Base-by-base conservation (phyloP, 768 basidiomycete species). In the Trametes maxima region DNA sequence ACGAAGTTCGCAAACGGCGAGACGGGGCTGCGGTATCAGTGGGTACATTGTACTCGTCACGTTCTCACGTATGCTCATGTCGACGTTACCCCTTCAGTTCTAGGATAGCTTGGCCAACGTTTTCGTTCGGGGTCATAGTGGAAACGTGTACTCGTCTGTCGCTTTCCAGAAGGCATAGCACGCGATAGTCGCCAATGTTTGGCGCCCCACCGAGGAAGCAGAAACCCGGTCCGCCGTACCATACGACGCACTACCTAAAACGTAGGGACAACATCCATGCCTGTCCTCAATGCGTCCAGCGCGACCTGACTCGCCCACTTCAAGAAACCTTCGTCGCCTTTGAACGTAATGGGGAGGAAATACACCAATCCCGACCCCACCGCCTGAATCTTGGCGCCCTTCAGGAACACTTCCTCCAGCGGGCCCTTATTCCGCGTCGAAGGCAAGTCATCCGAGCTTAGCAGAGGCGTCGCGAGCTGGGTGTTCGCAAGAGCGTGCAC, bases 321-420 rank as follows among this genome's bases (percentile, higher is more conserved):
- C 24, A 89, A 70, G 25, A 90, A 76, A 16, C 68, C 69, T 28
- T 65, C 78, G 33, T 71, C 68, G 65, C 60, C 72, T 67, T 65
- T 81, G 77, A 69, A 78, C 53, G 69, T 76, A 67, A 62, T 80
- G 67, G 76, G 73, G 39, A 96, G 68, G 72, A 93, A 92, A 70
- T 87, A 92, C 17, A 87, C 75, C 57, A 95, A 70, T 0, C 95
- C 95, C 70, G 89, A 84, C 0, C 88, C 84, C 44, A 97, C 77
- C 16, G 82, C 76, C 60, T 86, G 80, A 22, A 88, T 76, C 46
- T 84, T 80, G 11, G 87, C 80, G 0, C 85, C 86, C 69, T 91
- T 94, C 69, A 89, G 78, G 72, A 95, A 90, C 0, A 94, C 81
- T 57, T 90, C 86, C 72, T 96, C 91, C 7, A 96, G 70, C 2